Conservation (phyloP, 805 yeast species). For the Jamesozyma hellenica region DNA sequence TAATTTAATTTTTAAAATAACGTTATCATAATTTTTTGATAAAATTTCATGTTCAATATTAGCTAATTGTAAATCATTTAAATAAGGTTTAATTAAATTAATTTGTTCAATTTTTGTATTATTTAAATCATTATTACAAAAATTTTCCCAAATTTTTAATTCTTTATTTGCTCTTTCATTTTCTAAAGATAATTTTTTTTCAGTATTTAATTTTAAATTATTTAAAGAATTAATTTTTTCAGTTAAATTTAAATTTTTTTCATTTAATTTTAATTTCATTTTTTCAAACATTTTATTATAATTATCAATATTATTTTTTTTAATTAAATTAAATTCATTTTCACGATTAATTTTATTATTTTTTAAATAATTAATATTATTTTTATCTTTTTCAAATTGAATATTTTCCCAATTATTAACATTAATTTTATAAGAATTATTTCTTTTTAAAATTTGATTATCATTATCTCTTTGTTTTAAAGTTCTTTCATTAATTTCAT, state of each 20-base stretch:
- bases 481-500: slow-evolving; percentile 64
- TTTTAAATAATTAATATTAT: slow-evolving; percentile 32
- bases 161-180: slow-evolving; percentile 16
- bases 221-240: too few species aligned
- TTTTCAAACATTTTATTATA: slow-evolving; percentile 28
- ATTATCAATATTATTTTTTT: slow-evolving; percentile 38
- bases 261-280: slow-evolving; percentile 31
- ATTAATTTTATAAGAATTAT: slow-evolving; percentile 29
- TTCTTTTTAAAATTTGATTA: slow-evolving; percentile 32
- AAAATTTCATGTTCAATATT: slow-evolving; percentile 29
- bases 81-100: slow-evolving; percentile 34
- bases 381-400: slow-evolving; percentile 31
- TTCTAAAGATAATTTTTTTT: slow-evolving; percentile 20
- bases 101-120: slow-evolving; percentile 27
- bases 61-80: slow-evolving; percentile 34
- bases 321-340: slow-evolving; percentile 20
- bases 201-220: slow-evolving; percentile 13
- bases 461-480: slow-evolving; percentile 56
- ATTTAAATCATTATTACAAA: slow-evolving; percentile 22
- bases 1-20: slow-evolving; percentile 35
- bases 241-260: too few species aligned
- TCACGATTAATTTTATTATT: slow-evolving; percentile 37
- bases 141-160: slow-evolving; percentile 19
- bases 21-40: slow-evolving; percentile 29
- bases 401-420: slow-evolving; percentile 35